Conservation (phyloP, 177 flowering plant species). For the Tripterygium wilfordii region DNA sequence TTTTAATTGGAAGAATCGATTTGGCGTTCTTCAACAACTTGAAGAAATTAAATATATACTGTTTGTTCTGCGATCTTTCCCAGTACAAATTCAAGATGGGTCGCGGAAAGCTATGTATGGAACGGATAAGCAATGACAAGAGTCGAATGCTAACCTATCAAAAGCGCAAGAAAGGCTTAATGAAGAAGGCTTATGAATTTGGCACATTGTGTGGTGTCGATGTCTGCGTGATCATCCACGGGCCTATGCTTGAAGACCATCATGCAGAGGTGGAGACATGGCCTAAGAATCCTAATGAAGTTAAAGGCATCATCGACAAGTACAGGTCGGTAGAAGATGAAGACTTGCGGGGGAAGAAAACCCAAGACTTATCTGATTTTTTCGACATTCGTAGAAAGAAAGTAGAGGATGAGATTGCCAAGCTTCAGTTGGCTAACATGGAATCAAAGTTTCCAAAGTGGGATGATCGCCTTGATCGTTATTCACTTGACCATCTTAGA, state of each 20-base stretch:
- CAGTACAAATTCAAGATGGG: constrained; percentile 31
- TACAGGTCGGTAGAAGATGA: constrained; percentile 1
- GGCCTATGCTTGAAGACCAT: constrained; percentile 1
- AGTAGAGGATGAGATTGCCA: constrained; percentile 5
- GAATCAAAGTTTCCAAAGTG: constrained; percentile 12
- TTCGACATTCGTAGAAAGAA: constrained; percentile 6
- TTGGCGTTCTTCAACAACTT: too few relatives aligned
- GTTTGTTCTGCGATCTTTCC: neutral
- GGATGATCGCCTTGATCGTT: constrained; percentile 9
- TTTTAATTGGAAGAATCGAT: too few relatives aligned
- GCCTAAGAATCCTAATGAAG: constrained; percentile 12
- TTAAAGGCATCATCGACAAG: constrained; percentile 7
- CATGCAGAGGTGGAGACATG: constrained; percentile 8
- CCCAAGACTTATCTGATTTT: constrained; percentile 1
- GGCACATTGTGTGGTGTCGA: constrained; percentile 21
- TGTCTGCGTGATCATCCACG: constrained; percentile 20
- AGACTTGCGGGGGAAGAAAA: neutral
- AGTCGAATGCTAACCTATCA: constrained; percentile 15
- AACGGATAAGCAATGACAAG: constrained; percentile 19
- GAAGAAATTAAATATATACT: too few relatives aligned
- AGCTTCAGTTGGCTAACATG: neutral
- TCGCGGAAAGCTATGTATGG: constrained; percentile 19
- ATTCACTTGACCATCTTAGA: constrained; percentile 3
- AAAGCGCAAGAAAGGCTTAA: constrained; percentile 26
- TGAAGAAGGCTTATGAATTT: constrained; percentile 21